Base-by-base conservation (phyloP, 306 rosid genomes). In the Dryas alaskensis region DNA sequence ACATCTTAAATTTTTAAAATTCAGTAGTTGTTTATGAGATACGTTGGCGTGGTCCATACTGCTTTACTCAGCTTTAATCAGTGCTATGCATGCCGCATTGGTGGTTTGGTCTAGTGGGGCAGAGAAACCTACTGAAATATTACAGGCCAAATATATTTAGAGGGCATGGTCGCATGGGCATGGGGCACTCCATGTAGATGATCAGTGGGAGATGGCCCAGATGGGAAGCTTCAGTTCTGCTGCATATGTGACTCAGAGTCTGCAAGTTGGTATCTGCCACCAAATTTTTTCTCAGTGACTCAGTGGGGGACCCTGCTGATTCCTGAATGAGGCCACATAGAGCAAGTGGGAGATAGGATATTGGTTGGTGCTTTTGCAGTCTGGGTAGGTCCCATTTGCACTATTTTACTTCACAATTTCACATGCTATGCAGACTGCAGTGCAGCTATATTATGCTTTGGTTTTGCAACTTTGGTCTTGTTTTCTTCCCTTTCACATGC, bases 31-130 rank as follows among this genome's bases (percentile, higher is more conserved):
- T 27, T 5, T 3, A 10, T 11, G 44, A 31, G 39, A 8, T 0
- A 57, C 1, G 45, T 6, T 27, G 6, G 65, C 44, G 25, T 11
- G 17, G 17, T 60, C 45, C 65, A 27, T 60, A 31, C n/a, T 60
- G 37, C 65, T 11, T 2, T 2, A 11, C 31, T 31, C 8, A 37
- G 25, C 44, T 13, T 12, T 7, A 31, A 39, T 19, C 19, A 39
- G 19, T 37, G 3, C 37, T 39, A 4, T 4, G 6, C 48, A 14
- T 65, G 31, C 42, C 40, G 10, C n/a, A 65, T 6, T 53, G 25
- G 50, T 43, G 40, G 73, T 17, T 17, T 52, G 73, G 50, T 17
- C 17, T 39, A n/a, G 61, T 53, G 62, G 73, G 73, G 63, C 73
- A 69, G 5, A 16, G n/a, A 17, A 40, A 48, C 31, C 5, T 14